Evolutionary conservation across 2,329 filamentous ascomycete genomes (phyloP), one percentile per base, ranked within the genome.

Genomic region (Colletotrichum neosansevieriae): DNA sequence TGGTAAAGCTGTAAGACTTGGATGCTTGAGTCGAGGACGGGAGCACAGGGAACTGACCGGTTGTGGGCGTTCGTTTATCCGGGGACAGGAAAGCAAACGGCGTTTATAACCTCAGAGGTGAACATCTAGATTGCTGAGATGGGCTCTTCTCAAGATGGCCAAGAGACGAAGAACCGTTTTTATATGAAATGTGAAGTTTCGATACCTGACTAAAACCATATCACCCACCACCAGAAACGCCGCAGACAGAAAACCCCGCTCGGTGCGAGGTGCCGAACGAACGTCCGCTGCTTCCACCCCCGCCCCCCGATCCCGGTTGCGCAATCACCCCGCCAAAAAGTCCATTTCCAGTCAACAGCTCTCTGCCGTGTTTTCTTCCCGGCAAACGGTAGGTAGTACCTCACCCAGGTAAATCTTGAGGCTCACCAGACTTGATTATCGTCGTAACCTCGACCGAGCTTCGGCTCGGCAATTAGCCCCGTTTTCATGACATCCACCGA

Each of bases 381-480:
- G 51, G 36, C 32, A 5, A 13, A 34, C 10, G 2, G 13, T 17
- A 12, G 19, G 4, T 6, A 3, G 10, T 17, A 21, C 24, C 24
- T 50, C 32, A 3, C 24, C 47, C 13, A 6, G 32, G 13, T n/a
- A 50, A 0, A 50, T 29, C 24, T 50, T 21, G 29, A 29, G 29
- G 29, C 11, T 50, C 12, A 9, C 13, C 47, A 38, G 9, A 13
- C 36, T 13, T 15, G 36, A 9, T 15, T 12, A 38, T 38, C 36
- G 11, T 38, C 36, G 13, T 15, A 38, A 15, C 36, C 6, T 38
- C 36, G 42, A 34, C 12, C 19, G 53, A 42, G 6, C 24, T 56
- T 67, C 45, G 51, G 59, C 59, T 67, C 45, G 59, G 59, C 29
- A 50, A 34, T 63, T 53, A 38, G 44, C n/a, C 13, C 32, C 15